Evolutionary conservation across 768 basidiomycete genomes (phyloP).

Genomic region (Chalciporus piperatus): DNA sequence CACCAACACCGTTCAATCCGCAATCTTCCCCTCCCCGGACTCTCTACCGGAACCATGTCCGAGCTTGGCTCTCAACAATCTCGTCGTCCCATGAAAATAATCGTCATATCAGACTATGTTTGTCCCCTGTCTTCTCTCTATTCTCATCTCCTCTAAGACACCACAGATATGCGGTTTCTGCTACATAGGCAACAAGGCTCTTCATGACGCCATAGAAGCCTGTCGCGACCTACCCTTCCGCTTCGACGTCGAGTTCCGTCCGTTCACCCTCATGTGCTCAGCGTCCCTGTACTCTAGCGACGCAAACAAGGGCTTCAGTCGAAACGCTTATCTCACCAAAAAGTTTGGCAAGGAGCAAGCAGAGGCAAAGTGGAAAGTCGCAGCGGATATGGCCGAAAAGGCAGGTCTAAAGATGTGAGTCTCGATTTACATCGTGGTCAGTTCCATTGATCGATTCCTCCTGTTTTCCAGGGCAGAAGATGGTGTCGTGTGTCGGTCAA

Average conservation of each 20-base stretch:
- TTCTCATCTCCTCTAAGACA: background rate
- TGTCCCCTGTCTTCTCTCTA: slow-evolving; percentile 3
- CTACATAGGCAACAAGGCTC: slow-evolving; percentile 38
- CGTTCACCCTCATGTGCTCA: slow-evolving; percentile 29
- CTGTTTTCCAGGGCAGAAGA: slow-evolving; percentile 32
- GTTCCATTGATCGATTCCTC: background rate
- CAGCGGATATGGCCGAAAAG: slow-evolving; percentile 28
- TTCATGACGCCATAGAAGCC: slow-evolving; percentile 36
- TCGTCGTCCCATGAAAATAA: slow-evolving; percentile 27
- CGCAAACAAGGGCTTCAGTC: slow-evolving; percentile 17
- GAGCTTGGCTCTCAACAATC: slow-evolving; percentile 8
- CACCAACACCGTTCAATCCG: background rate
- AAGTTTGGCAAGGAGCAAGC: slow-evolving; percentile 28
- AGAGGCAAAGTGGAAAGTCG: slow-evolving; percentile 26
- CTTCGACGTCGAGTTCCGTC: slow-evolving; percentile 37
- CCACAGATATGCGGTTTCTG: slow-evolving; percentile 35
- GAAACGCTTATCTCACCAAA: slow-evolving; percentile 22
- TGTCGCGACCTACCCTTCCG: slow-evolving; percentile 31
- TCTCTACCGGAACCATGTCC: slow-evolving; percentile 17
- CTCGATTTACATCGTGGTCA: background rate
- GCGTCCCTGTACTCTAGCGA: slow-evolving; percentile 19
- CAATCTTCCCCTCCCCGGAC: background rate
- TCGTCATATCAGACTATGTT: slow-evolving; percentile 36
- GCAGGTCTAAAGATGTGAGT: slow-evolving; percentile 28
- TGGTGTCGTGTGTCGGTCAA: slow-evolving; percentile 39